These are phyloP conservation scores for Pythium pyrilobum DNA, from an alignment of 352 stramenopile species.

Conservation along the genomic window DNA sequence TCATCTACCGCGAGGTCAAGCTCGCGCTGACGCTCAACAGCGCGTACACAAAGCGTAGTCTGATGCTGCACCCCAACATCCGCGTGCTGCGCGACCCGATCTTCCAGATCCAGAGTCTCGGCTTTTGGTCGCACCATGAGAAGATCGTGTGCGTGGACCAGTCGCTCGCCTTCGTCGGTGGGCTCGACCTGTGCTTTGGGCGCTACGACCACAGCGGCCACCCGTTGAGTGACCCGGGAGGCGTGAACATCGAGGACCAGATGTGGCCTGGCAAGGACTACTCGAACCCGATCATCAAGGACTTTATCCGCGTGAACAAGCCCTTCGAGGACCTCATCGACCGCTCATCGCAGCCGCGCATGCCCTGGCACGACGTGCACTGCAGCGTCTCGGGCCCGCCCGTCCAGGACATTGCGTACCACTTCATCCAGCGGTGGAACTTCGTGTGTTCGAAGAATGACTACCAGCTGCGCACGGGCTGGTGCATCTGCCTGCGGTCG, in stretches of 20 bases:
- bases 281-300: constrained; percentile 88
- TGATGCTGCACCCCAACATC: constrained; percentile 85
- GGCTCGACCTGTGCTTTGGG: constrained; percentile 87
- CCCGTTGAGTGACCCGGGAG: constrained; percentile 60
- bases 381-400: constrained; percentile 75
- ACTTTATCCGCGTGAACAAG: constrained; percentile 84
- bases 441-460: constrained; percentile 87
- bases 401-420: constrained; percentile 81
- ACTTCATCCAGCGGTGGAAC: constrained; percentile 92
- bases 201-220: constrained; percentile 82
- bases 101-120: constrained; percentile 86
- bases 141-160: constrained; percentile 92
- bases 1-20: constrained; percentile 90
- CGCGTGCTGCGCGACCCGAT: constrained; percentile 87
- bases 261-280: constrained; percentile 84
- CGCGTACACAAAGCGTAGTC: constrained; percentile 73
- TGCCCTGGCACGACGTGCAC: constrained; percentile 89
- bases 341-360: constrained; percentile 62
- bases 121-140: constrained; percentile 92
- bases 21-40: constrained; percentile 86
- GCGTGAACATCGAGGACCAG: constrained; percentile 42
- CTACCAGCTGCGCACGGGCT: constrained; percentile 79
- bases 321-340: constrained; percentile 84
- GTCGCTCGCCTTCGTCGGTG: constrained; percentile 72
- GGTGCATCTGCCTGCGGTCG: constrained; percentile 83